Evolutionary conservation across 2,329 filamentous ascomycete species (phyloP), one percentile per base, ranked within the genome.

Genomic region (Penicillium sp.): DNA sequence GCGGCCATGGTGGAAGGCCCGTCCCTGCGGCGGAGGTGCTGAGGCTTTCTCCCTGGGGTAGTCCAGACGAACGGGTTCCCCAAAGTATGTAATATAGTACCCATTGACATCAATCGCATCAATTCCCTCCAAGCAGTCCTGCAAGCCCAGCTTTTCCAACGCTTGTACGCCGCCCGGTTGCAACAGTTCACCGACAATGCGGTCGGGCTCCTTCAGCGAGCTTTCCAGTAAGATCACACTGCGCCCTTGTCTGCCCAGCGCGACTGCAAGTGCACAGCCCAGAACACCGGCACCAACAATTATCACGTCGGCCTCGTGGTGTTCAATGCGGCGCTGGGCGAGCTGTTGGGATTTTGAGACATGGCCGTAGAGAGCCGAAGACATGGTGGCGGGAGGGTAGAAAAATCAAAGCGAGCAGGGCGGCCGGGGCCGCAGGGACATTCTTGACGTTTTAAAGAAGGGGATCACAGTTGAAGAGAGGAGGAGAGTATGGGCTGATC

Each of bases 111-210:
- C 76, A 32, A 94, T 76, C 4, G 89, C 82, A 62, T 98, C 93
- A 56, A 98, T 97, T 41, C 72, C 86, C 43, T 97, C 88, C 43
- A 97, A 70, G 62, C 88, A 94, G 56, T 90, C 80, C 39, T 74
- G 76, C 49, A 98, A 70, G 2, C 93, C 93, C 34, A 98, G 73
- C 61, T 86, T 81, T 59, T 83, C 78, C 57, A 98, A 74, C 6
- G 93, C 86, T 36, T 80, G 74, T 21, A 95, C 83, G 34, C 93
- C 93, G 35, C 93, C 93, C 0, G 93, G 93, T 68, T 98, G 93
- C 56, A 98, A 73, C 50, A 98, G 72, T 71, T 98, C 93, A 56
- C 93, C 93, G 33, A 98, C 89, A 53, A 98, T 98, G 50, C 93
- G 83, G 70, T 97, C 86, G 14, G 93, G 93, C 72, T 97, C 85